Base-by-base conservation (phyloP, 176 grass and related monocot genomes). In the Hsuehochloa calcarea region DNA sequence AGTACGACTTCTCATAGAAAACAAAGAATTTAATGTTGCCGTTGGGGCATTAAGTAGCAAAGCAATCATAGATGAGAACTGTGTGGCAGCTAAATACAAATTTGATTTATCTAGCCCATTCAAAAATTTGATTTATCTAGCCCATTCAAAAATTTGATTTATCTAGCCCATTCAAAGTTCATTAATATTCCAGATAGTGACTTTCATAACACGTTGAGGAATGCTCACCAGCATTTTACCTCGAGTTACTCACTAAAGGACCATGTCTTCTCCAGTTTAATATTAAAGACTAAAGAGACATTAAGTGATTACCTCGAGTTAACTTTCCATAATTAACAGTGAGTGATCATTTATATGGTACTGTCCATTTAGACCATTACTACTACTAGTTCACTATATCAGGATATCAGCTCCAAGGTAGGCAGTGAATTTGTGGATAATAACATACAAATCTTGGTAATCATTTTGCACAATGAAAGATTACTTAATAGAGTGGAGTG, bases 81-180 rank as follows among this genome's bases (percentile, higher is more conserved):
- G 51, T 6, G 50, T 37, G 44, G 16, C 14, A 55, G 27, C 14
- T 56, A 55, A 37, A 8, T n/a, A 23, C 63, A n/a, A n/a, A n/a
- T n/a, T n/a, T n/a, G n/a, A n/a, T n/a, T n/a, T n/a, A n/a, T n/a
- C n/a, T n/a, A n/a, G n/a, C n/a, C n/a, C n/a, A n/a, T n/a, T n/a
- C n/a, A n/a, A n/a, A n/a, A n/a, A n/a, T n/a, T n/a, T n/a, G n/a
- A n/a, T n/a, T n/a, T n/a, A n/a, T n/a, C n/a, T n/a, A n/a, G n/a
- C n/a, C n/a, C n/a, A n/a, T n/a, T n/a, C n/a, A n/a, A n/a, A 40
- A 70, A 8, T 55, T 52, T 70, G 79, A 39, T 38, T 83, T 17
- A 23, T 29, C 8, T 47, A 70, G 39, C 68, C 16, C 19, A 70
- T 45, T 15, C 6, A 43, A 72, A 47, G 6, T 47, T 23, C 5